Conservation (phyloP, 1,139 yeast species). For the Kluyveromyces sp. region DNA sequence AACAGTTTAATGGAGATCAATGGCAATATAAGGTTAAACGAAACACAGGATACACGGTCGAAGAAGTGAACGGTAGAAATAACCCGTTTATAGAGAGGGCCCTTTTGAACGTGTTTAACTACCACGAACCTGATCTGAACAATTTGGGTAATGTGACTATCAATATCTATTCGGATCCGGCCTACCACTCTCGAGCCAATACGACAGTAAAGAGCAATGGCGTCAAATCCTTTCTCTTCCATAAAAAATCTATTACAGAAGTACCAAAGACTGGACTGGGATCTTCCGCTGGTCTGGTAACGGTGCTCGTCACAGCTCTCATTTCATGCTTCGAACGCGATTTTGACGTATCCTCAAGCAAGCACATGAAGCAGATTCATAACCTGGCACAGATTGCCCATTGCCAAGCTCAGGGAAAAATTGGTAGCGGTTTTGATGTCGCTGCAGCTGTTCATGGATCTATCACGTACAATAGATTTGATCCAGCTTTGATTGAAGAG, state of each 20-base stretch:
- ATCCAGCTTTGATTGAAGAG: conserved; percentile 44
- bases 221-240: conserved; percentile 49
- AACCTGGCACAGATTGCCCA: conserved; percentile 85
- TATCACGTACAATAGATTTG: conserved; percentile 69
- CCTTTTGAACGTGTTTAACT: conserved; percentile 48
- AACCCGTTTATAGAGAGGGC: conserved; percentile 80
- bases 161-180: conserved; percentile 76
- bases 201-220: conserved; percentile 36
- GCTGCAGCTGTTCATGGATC: conserved; percentile 95
- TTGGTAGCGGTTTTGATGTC: conserved; percentile 95
- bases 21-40: conserved; percentile 50
- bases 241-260: conserved; percentile 49
- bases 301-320: conserved; percentile 70
- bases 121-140: conserved; percentile 35
- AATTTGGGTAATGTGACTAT: conserved; percentile 38
- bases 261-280: conserved; percentile 95
- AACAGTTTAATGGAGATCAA: conserved; percentile 66
- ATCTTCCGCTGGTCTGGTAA: conserved; percentile 88
- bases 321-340: conserved; percentile 40
- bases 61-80: conserved; percentile 31
- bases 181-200: conserved; percentile 71
- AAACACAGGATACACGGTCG: conserved; percentile 15
- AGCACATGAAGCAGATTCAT: conserved; percentile 44
- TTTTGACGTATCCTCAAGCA: conserved; percentile 23
- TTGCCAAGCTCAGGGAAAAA: conserved; percentile 87